Evolutionary conservation across 495 filamentous ascomycete genomes (phyloP), one percentile per base, ranked within the genome.

Genomic region (Lepraria neglecta): DNA sequence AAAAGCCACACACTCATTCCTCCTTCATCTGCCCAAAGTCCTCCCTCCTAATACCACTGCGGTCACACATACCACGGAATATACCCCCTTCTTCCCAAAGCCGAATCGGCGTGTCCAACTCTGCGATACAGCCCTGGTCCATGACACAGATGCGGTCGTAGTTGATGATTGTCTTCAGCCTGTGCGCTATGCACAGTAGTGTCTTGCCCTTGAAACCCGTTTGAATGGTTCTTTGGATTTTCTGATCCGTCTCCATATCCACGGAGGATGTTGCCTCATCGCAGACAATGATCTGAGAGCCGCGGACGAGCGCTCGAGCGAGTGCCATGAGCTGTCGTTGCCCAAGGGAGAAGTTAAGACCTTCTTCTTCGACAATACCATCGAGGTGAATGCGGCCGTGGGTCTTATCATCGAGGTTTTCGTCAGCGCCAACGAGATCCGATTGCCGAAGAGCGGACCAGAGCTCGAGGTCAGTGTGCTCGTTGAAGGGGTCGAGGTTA

Each of bases 121-220:
- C 91, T 2, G 86, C 88, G 65, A 98, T 95, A 42, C 74, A 72
- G 0, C 92, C 92, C 35, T 84, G 80, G 61, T 96, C 92, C 92
- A 98, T 95, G 40, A 98, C 92, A 61, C 88, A 91, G 65, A 98
- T 96, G 7, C 92, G 82, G 70, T 98, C 94, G 68, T 97, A 97
- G n/a, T 85, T 82, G 62, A 96, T 87, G 62, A 97, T 95, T 0
- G 94, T 96, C 62, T 88, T 84, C 66, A 97, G 73, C 12, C 92
- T 80, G 73, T 97, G 92, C n/a, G 92, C 92, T 72, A 98, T 97
- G 73, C 91, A 96, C 53, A 98, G 76, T 61, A 98, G 69, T 45
- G 92, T 98, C 78, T 87, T 90, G 44, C 91, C 94, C 60, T 82
- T 78, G 75, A 98, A 98, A 0, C 87, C 94, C 17, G 82, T 80